Conservation (phyloP, 768 basidiomycete species). For the Mycena amicta region DNA sequence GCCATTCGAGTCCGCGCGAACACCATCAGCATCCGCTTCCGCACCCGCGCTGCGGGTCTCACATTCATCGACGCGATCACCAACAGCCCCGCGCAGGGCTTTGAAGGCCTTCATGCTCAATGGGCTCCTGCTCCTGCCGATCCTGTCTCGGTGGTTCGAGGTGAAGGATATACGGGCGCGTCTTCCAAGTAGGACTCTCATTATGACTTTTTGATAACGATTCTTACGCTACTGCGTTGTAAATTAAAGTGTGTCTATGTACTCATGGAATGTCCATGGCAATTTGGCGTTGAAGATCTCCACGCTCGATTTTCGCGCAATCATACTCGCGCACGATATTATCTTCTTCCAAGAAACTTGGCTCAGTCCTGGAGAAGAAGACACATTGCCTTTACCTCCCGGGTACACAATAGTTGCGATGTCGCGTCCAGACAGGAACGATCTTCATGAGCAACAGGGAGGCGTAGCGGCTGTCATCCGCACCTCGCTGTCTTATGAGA, state of each 20-base stretch:
- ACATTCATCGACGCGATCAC: conserved; percentile 2
- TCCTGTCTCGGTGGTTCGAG: conserved; percentile 1
- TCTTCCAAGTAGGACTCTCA: background rate
- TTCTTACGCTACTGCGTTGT: conserved; percentile 3
- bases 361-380: background rate
- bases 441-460: background rate
- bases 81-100: background rate
- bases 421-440: background rate
- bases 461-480: conserved; percentile 3
- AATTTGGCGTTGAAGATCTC: conserved; percentile 2
- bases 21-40: conserved; percentile 8
- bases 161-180: background rate
- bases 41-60: background rate
- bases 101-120: conserved; percentile 2
- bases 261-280: conserved; percentile 9
- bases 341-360: conserved; percentile 7
- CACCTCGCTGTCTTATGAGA: background rate
- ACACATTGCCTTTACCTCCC: background rate
- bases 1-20: conserved; percentile 5
- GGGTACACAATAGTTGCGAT: conserved; percentile 3
- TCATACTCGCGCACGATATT: background rate
- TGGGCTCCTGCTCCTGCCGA: conserved; percentile 3
- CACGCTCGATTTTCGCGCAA: background rate
- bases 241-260: conserved; percentile 13
- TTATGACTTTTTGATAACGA: background rate